Percentiles rank a stretch among this genome's conserved stretches.
Conservation (phyloP, 164 flowering plant genomes). For the Saururus chinensis region DNA sequence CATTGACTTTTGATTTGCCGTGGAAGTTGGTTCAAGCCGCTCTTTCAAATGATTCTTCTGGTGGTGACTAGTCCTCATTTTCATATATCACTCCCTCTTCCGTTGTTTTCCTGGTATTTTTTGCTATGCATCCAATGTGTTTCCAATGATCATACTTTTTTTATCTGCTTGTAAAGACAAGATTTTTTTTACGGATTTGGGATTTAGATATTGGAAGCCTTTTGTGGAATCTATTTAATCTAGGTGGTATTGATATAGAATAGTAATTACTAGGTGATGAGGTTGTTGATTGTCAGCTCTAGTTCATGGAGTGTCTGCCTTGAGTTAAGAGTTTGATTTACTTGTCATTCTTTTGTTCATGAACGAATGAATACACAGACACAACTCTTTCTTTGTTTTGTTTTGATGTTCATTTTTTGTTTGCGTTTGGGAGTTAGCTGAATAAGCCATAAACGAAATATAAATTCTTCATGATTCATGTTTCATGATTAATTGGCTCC, state of each 20-base stretch:
- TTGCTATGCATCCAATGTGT: background rate
- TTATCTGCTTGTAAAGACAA: background rate
- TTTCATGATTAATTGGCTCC: no score
- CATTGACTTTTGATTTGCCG: constrained; percentile 50
- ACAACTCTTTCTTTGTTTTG: no score
- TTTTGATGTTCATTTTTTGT: no score
- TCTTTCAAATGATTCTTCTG: constrained; percentile 50
- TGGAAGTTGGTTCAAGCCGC: constrained; percentile 55
- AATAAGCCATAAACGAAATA: no score
- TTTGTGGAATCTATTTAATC: background rate
- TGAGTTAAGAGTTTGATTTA: no score
- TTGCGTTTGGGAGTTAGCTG: no score
- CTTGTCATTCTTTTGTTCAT: no score
- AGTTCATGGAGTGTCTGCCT: no score
- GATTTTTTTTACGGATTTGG: no score
- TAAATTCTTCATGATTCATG: no score
- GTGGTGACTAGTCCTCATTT: constrained; percentile 61
- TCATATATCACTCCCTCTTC: constrained; percentile 54
- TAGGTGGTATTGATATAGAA: background rate
- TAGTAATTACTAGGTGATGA: background rate
- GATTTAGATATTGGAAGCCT: background rate
- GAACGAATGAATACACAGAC: no score
- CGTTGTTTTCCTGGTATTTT: constrained; percentile 63
- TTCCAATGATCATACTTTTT: background rate
- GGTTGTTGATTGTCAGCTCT: background rate